Conservation (phyloP, 202 grass and related monocot species). For the Schoenoplectus triqueter region DNA sequence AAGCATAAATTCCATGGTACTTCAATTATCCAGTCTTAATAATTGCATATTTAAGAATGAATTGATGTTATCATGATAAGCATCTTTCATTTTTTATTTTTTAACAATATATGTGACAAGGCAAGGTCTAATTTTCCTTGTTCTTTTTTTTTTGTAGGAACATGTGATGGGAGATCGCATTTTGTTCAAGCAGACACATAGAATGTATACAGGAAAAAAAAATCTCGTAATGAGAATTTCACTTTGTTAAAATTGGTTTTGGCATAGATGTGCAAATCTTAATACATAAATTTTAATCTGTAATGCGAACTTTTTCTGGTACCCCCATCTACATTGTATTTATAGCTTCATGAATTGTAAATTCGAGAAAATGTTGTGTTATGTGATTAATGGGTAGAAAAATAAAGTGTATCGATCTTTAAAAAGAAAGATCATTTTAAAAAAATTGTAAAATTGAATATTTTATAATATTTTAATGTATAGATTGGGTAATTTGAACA, state of each 20-base stretch:
- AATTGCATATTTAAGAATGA: not conserved
- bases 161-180: not conserved
- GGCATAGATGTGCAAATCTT: not conserved
- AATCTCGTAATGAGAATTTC: not conserved
- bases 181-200: conserved; percentile 29
- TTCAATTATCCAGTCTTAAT: not conserved
- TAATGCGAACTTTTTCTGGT: not conserved
- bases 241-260: conserved; percentile 26
- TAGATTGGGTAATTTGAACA: too few relatives aligned
- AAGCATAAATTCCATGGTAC: conserved; percentile 39
- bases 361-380: conserved; percentile 31
- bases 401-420: too few relatives aligned
- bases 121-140: not conserved
- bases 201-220: conserved; percentile 16
- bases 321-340: not conserved
- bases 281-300: not conserved
- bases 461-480: too few relatives aligned
- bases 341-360: not conserved
- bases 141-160: not conserved
- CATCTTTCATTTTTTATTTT: not conserved
- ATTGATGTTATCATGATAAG: not conserved
- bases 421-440: too few relatives aligned
- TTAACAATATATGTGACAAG: not conserved
- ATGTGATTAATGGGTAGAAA: not conserved
- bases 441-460: too few relatives aligned